Conservation (phyloP, 2,329 filamentous ascomycete species). For the Aureobasidium pullulans region DNA sequence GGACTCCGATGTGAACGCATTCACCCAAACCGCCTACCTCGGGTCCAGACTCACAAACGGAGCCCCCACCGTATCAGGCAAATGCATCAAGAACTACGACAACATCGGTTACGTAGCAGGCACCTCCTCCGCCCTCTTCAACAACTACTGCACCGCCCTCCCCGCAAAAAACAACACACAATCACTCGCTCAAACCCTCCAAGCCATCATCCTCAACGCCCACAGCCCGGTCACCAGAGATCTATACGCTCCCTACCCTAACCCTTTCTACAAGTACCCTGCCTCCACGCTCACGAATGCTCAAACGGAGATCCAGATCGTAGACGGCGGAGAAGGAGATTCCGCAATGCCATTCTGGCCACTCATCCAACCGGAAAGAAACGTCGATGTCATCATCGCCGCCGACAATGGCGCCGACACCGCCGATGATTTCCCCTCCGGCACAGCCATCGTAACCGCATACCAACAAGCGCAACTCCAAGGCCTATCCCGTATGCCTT, state of each 20-base stretch:
- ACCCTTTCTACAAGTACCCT: constrained; percentile 51
- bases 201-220: constrained; percentile 25
- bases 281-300: constrained; percentile 34
- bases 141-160: constrained; percentile 24
- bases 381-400: constrained; percentile 57
- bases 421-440: constrained; percentile 51
- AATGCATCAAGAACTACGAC: constrained; percentile 43
- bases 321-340: constrained; percentile 44
- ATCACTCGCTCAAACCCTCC: constrained; percentile 20
- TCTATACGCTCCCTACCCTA: constrained; percentile 50
- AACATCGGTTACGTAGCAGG: constrained; percentile 43
- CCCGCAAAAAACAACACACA: constrained; percentile 19
- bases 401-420: constrained; percentile 60
- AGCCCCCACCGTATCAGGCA: constrained; percentile 28
- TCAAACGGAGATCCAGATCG: constrained; percentile 37
- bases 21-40: constrained; percentile 53
- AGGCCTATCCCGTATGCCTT: constrained; percentile 51
- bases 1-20: constrained; percentile 53
- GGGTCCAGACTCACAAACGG: constrained; percentile 53
- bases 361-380: constrained; percentile 43
- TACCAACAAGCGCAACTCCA: constrained; percentile 47
- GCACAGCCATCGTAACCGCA: constrained; percentile 50
- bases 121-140: constrained; percentile 38
- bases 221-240: constrained; percentile 27
- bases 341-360: constrained; percentile 49